These are phyloP conservation scores for Flammula alnicola DNA, from an alignment of 1,284 basidiomycete species.

Conservation along the genomic window DNA sequence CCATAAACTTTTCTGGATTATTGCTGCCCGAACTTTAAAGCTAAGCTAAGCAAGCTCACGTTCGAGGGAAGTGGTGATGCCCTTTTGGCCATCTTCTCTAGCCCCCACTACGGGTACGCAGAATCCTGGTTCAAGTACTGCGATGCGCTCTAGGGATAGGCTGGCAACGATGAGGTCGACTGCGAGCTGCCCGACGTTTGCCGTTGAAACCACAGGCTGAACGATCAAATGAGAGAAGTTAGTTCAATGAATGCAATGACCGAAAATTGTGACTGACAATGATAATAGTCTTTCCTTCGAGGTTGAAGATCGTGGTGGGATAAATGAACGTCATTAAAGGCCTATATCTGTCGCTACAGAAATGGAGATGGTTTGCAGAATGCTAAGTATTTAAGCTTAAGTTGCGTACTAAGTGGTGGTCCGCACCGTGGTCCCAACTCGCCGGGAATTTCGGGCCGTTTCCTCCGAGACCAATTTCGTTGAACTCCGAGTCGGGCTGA, in stretches of 20 bases:
- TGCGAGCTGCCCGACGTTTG: conserved; percentile 79
- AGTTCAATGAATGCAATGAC: conserved; percentile 2
- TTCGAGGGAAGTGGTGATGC: conserved; percentile 77
- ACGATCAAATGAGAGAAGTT: neutral
- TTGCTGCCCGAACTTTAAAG: conserved; percentile 4
- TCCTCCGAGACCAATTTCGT: too few relatives aligned
- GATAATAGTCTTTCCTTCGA: conserved; percentile 52
- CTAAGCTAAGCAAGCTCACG: conserved; percentile 47
- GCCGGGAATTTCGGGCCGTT: too few relatives aligned
- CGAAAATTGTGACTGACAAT: conserved; percentile 46
- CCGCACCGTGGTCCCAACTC: too few relatives aligned
- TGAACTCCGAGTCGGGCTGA: too few relatives aligned
- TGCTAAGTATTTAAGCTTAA: too few relatives aligned
- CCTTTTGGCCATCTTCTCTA: conserved; percentile 57
- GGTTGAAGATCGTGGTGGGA: conserved; percentile 33
- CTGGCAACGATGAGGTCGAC: conserved; percentile 75
- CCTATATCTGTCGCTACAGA: too few relatives aligned
- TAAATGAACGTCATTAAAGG: conserved; percentile 47
- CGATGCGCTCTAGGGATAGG: conserved; percentile 61
- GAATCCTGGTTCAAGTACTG: conserved; percentile 62
- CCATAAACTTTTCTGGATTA: conserved; percentile 61
- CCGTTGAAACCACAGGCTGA: conserved; percentile 81
- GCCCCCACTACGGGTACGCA: conserved; percentile 72
- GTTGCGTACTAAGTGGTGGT: too few relatives aligned
- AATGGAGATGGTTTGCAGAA: too few relatives aligned